Percentiles rank a stretch among this genome's conserved stretches.
Evolutionary conservation across 1,139 yeast species (phyloP).

Genomic region (Pichia sp.): DNA sequence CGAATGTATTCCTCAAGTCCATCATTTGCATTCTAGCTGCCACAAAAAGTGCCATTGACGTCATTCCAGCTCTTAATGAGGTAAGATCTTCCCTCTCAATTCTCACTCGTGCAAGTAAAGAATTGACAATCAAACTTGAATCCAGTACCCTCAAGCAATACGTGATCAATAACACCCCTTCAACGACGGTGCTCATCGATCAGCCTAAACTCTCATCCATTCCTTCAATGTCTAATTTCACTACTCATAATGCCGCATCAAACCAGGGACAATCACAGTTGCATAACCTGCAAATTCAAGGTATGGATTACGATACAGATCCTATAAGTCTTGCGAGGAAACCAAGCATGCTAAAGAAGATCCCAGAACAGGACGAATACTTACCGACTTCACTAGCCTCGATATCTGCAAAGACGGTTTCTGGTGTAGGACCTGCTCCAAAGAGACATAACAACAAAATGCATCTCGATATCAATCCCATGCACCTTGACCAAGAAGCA

Average conservation of each 20-base stretch:
- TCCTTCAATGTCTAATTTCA: conserved; percentile 23
- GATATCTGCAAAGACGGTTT: too few relatives aligned
- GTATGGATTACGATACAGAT: not conserved
- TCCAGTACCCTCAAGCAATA: conserved; percentile 42
- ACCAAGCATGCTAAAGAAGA: conserved; percentile 7
- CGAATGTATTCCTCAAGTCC: conserved; percentile 74
- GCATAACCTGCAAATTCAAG: too few relatives aligned
- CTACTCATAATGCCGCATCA: too few relatives aligned
- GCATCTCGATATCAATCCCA: conserved; percentile 14
- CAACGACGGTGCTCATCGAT: conserved; percentile 16
- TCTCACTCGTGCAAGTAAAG: conserved; percentile 82
- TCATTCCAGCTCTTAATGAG: conserved; percentile 71
- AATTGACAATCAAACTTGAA: conserved; percentile 76
- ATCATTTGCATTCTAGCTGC: conserved; percentile 77
- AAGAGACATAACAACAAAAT: conserved; percentile 18
- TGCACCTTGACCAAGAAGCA: conserved; percentile 3
- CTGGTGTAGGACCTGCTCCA: conserved; percentile 10
- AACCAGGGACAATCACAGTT: too few relatives aligned
- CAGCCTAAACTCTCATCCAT: conserved; percentile 28
- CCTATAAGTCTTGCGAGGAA: conserved; percentile 1
- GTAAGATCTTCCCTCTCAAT: conserved; percentile 75
- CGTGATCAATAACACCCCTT: conserved; percentile 16
- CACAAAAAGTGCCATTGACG: conserved; percentile 75
- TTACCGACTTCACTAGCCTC: not conserved
- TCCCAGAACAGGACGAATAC: conserved; percentile 11